Evolutionary conservation across 2,329 filamentous ascomycete genomes (phyloP).

Genomic region (Aspergillus ochraceus): DNA sequence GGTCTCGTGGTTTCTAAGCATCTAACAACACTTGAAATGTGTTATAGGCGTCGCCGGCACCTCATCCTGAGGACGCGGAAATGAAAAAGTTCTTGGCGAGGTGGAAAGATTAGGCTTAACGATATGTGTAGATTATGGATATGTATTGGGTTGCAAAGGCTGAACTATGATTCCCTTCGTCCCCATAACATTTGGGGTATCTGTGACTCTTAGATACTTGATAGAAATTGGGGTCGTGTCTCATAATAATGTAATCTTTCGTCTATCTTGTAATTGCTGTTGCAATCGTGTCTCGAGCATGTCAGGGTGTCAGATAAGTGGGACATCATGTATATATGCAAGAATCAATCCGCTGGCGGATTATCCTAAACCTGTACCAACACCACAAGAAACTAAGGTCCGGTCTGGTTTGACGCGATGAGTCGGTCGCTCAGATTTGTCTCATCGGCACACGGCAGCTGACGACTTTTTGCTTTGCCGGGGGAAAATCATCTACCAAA

Average conservation of each 20-base stretch:
- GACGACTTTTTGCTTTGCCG: slow-evolving; percentile 1
- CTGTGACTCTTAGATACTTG: too few species aligned
- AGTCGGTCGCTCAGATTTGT: not conserved
- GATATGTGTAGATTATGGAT: not conserved
- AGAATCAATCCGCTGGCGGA: too few species aligned
- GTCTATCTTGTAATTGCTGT: not conserved
- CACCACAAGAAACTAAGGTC: too few species aligned
- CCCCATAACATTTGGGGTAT: too few species aligned
- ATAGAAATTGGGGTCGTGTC: not conserved
- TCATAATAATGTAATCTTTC: not conserved
- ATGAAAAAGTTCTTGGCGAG: slow-evolving; percentile 59
- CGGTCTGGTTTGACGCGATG: not conserved
- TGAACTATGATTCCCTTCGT: not conserved
- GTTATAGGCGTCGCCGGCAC: slow-evolving; percentile 55
- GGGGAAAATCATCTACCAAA: slow-evolving; percentile 46
- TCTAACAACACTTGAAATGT: not conserved
- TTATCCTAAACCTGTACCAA: too few species aligned
- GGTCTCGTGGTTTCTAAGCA: not conserved
- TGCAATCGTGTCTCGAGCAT: not conserved
- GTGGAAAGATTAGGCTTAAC: slow-evolving; percentile 55
- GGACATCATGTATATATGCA: not conserved
- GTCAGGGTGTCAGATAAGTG: not conserved
- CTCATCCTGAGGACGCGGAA: slow-evolving; percentile 48
- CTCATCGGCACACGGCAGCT: not conserved
- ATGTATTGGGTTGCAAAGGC: not conserved